Conservation (phyloP, 306 rosid species). For the Fagus sylvatica region DNA sequence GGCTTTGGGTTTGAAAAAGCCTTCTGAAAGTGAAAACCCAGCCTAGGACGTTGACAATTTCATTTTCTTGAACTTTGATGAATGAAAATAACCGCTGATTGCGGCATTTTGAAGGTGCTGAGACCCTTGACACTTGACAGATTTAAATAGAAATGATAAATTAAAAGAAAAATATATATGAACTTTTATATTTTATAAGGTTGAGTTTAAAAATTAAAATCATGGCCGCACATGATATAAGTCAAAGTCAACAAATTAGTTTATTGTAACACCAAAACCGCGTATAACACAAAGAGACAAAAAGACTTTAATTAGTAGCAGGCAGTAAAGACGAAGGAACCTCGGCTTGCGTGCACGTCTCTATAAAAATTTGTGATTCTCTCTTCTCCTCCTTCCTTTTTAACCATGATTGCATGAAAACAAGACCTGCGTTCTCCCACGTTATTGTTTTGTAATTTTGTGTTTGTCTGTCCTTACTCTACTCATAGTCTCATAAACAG, state of each 20-base stretch:
- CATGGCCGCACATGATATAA: constrained; percentile 35
- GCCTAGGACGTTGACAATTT: constrained; percentile 30
- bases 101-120: constrained; percentile 33
- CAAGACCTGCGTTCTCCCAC: background rate
- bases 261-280: constrained; percentile 46
- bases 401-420: constrained; percentile 18
- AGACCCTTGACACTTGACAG: too few species aligned
- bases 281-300: constrained; percentile 47
- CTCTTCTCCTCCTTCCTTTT: constrained; percentile 1
- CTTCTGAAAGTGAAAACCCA: background rate
- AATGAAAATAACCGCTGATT: constrained; percentile 39
- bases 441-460: background rate
- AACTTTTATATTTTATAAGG: too few species aligned
- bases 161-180: background rate
- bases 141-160: background rate
- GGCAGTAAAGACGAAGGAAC: constrained; percentile 43
- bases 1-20: constrained; percentile 13
- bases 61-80: constrained; percentile 19
- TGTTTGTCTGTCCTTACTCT: background rate
- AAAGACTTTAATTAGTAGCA: constrained; percentile 7
- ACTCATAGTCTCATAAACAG: too few species aligned
- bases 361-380: constrained; percentile 4
- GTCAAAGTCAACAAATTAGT: constrained; percentile 59
- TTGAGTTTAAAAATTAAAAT: background rate
- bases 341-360: constrained; percentile 72